These are phyloP conservation scores for Hanseniaspora pseudoguilliermondii DNA, from an alignment of 805 yeast genomes.

Conservation along the genomic window DNA sequence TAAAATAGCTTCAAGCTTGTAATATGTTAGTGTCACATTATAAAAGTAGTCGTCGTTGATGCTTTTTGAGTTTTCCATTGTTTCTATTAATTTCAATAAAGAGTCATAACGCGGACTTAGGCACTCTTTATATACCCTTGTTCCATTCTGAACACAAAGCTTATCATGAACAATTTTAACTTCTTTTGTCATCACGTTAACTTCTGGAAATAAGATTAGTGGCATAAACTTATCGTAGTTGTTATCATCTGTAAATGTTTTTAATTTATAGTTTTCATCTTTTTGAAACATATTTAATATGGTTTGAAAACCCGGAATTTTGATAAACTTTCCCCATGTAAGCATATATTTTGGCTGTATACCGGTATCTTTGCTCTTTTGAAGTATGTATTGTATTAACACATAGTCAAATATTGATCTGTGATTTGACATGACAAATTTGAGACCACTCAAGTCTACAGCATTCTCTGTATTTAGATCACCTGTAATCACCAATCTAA, in stretches of 20 bases:
- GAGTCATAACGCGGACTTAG: constrained; percentile 68
- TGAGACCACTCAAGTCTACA: neutral
- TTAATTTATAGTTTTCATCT: constrained; percentile 57
- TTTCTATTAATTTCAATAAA: constrained; percentile 38
- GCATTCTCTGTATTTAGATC: neutral
- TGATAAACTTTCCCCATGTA: constrained; percentile 58
- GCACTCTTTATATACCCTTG: constrained; percentile 48
- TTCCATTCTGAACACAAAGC: constrained; percentile 42
- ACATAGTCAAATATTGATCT: constrained; percentile 54
- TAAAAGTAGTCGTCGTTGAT: constrained; percentile 18
- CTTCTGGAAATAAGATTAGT: constrained; percentile 73
- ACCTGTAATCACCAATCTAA: neutral
- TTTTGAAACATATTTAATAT: constrained; percentile 37
- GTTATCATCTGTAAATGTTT: constrained; percentile 23
- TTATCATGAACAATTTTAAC: constrained; percentile 37
- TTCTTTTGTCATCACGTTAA: constrained; percentile 48
- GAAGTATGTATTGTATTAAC: constrained; percentile 29
- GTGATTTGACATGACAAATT: constrained; percentile 36
- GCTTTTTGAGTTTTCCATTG: constrained; percentile 20
- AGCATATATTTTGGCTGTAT: constrained; percentile 37
- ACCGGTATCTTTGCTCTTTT: constrained; percentile 3
- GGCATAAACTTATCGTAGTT: constrained; percentile 24
- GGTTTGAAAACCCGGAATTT: constrained; percentile 42
- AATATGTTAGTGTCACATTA: constrained; percentile 30
- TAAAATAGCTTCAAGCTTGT: constrained; percentile 21